These are phyloP conservation scores for Tinospora cordifolia DNA, from an alignment of 164 flowering plant species.

Conservation along the genomic window DNA sequence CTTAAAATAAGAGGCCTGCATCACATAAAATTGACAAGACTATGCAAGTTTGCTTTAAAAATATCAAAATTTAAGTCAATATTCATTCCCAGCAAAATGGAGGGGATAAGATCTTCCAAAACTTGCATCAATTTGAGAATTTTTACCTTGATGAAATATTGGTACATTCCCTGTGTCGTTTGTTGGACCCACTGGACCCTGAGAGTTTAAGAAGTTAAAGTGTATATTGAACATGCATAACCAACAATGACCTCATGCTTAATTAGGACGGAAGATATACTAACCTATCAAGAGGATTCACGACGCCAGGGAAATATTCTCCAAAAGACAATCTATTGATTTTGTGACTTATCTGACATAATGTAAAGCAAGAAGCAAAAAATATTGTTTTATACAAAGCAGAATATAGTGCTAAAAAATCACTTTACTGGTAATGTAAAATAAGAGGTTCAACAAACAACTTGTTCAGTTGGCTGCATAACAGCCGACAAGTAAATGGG, in stretches of 20 bases:
- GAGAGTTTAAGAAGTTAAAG: constrained; percentile 9
- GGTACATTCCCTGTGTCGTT: constrained; percentile 62
- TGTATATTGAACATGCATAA: neutral
- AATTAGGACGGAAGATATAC: neutral
- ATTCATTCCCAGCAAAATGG: constrained; percentile 1
- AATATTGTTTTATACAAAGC: too few species aligned
- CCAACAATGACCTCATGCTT: too few species aligned
- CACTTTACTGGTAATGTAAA: neutral
- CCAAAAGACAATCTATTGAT: constrained; percentile 74
- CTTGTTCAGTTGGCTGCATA: neutral
- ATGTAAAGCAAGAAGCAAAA: neutral
- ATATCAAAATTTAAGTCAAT: neutral
- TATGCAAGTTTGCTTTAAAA: too few species aligned
- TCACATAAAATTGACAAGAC: too few species aligned
- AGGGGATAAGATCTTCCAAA: neutral
- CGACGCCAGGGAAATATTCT: constrained; percentile 68
- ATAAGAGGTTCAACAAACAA: neutral
- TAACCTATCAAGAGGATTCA: constrained; percentile 84
- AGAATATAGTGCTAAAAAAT: too few species aligned
- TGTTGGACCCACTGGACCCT: constrained; percentile 67
- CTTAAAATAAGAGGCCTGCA: too few species aligned
- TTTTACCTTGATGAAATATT: constrained; percentile 71
- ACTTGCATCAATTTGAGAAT: neutral
- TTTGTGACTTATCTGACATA: constrained; percentile 57
- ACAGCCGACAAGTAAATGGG: too few species aligned